phyloP scores from a whole-genome alignment of 306 rosid species.

The Delonix regia region DNA sequence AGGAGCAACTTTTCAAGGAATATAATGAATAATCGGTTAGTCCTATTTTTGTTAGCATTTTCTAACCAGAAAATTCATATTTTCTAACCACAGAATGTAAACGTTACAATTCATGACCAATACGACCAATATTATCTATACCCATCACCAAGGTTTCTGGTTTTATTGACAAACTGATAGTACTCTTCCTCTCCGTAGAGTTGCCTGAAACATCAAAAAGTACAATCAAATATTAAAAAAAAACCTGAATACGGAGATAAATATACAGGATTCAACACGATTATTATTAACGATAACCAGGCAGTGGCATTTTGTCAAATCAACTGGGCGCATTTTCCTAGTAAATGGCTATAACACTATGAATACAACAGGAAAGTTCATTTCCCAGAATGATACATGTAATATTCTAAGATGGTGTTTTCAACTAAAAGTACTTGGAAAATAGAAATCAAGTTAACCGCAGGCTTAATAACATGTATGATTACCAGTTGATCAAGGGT shows the following conservation, averaged over 20 bases:
- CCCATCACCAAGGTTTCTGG: constrained; percentile 28
- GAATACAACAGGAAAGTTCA: not conserved
- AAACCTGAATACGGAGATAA: not conserved
- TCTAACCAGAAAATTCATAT: not conserved
- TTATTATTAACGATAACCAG: not conserved
- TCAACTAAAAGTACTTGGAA: not conserved
- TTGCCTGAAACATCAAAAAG: constrained; percentile 51
- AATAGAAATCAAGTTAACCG: too few species aligned
- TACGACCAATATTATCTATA: constrained; percentile 23
- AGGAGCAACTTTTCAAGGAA: not conserved
- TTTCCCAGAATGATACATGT: not conserved
- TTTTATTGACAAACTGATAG: constrained; percentile 46
- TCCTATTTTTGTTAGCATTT: constrained; percentile 6
- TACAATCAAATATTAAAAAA: not conserved
- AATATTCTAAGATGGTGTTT: not conserved
- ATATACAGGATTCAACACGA: not conserved
- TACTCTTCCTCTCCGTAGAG: constrained; percentile 63
- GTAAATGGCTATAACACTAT: too few species aligned
- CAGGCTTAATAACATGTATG: not conserved
- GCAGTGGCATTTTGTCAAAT: not conserved
- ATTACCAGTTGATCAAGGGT: not conserved
- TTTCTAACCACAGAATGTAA: not conserved
- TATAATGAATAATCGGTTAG: not conserved
- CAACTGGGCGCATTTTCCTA: not conserved
- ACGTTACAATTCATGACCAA: constrained; percentile 19